phyloP scores from a whole-genome alignment of 805 yeast species.

The Monosporozyma unispora region DNA sequence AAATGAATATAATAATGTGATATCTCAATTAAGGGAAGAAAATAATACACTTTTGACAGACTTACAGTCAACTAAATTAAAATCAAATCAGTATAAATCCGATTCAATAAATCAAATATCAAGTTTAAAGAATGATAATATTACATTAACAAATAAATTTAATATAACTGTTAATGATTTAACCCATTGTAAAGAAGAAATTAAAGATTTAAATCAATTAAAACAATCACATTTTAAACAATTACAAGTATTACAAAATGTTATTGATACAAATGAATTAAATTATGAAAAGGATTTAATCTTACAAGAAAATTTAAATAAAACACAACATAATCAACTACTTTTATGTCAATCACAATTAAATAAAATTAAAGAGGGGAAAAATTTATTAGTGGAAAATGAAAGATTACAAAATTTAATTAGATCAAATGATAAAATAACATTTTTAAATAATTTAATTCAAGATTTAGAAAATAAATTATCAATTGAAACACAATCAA shows the following conservation, averaged over 20 bases:
- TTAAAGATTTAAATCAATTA: not conserved
- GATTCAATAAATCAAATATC: not conserved
- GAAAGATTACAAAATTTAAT: not conserved
- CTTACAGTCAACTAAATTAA: no score
- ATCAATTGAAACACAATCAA: conserved; percentile 58
- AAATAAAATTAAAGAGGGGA: not conserved
- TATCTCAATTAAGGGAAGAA: no score
- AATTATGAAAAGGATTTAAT: not conserved
- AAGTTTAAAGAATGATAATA: conserved; percentile 49
- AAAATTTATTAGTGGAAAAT: not conserved
- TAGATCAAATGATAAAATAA: no score
- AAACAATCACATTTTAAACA: not conserved
- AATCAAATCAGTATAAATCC: not conserved
- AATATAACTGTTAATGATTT: not conserved
- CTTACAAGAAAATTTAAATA: not conserved
- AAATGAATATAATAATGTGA: not conserved
- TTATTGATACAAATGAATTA: not conserved
- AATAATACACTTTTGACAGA: no score
- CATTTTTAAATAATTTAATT: not conserved
- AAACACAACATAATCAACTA: not conserved
- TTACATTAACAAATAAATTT: conserved; percentile 53
- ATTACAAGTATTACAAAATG: not conserved
- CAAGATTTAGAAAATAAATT: not conserved
- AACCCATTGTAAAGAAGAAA: not conserved
- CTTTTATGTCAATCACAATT: not conserved